Percentiles rank a stretch among this genome's conserved stretches.
Evolutionary conservation across 2,329 filamentous ascomycete genomes (phyloP).

Genomic region (Gaeumannomyces tritici): DNA sequence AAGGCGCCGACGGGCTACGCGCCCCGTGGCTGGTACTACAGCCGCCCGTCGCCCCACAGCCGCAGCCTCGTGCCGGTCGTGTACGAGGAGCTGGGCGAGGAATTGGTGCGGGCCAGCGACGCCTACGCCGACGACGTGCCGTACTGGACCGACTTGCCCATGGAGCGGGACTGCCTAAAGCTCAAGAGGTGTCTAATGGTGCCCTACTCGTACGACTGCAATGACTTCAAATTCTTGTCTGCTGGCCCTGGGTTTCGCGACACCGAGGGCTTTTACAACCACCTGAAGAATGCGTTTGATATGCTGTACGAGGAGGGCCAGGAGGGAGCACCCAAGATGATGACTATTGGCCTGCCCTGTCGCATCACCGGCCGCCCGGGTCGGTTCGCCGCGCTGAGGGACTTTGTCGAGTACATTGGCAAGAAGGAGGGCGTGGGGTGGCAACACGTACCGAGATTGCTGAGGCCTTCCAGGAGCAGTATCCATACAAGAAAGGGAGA

Average conservation of each 20-base stretch:
- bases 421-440: conserved; percentile 42
- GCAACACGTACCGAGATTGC: conserved; percentile 43
- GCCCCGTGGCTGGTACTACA: conserved; percentile 12
- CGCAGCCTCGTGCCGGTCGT: conserved; percentile 9
- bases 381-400: conserved; percentile 36
- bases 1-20: conserved; percentile 8
- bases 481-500: conserved; percentile 20
- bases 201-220: conserved; percentile 12
- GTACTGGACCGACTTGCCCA: conserved; percentile 12
- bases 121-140: conserved; percentile 12
- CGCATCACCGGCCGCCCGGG: conserved; percentile 42
- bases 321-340: conserved; percentile 42
- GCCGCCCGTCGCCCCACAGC: conserved; percentile 7
- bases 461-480: conserved; percentile 34
- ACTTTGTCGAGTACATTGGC: conserved; percentile 43
- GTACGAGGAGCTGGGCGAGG: conserved; percentile 6
- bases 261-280: conserved; percentile 27
- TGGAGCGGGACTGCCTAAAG: conserved; percentile 4
- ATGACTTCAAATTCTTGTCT: conserved; percentile 22
- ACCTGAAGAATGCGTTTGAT: conserved; percentile 43
- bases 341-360: conserved; percentile 45
- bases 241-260: conserved; percentile 16
- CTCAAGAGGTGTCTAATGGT: conserved; percentile 11
- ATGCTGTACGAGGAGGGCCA: conserved; percentile 41
- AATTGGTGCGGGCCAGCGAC: conserved; percentile 10